Percentiles rank a stretch among this genome's conserved stretches.
Evolutionary conservation across 371 early-diverging fungal species (phyloP).

Genomic region (Coemansia sp.): DNA sequence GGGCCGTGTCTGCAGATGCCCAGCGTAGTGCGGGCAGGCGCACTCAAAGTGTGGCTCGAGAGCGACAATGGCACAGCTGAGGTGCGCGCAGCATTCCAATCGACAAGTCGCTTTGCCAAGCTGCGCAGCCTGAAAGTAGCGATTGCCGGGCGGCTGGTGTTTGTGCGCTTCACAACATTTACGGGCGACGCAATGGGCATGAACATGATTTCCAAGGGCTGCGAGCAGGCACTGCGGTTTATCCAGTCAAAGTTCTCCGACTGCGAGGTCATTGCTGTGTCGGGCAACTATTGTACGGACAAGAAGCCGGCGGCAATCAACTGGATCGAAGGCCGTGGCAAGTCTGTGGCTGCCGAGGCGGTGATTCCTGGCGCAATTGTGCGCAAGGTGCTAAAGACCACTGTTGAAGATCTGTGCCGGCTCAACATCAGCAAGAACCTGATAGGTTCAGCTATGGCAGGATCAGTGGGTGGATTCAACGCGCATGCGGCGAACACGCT

Average conservation of each 20-base stretch:
- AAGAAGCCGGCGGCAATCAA: conserved; percentile 97
- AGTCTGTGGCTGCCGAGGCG: conserved; percentile 89
- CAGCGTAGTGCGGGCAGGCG: conserved; percentile 63
- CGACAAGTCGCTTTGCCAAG: conserved; percentile 87
- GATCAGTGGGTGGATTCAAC: conserved; percentile 92
- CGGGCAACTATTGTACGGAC: conserved; percentile 96
- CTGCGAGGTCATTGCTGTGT: conserved; percentile 80
- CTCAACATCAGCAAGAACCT: conserved; percentile 88
- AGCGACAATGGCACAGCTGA: conserved; percentile 56
- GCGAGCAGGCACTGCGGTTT: conserved; percentile 72
- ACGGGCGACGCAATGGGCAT: conserved; percentile 99
- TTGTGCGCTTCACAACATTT: conserved; percentile 82
- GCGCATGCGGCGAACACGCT: conserved; percentile 95
- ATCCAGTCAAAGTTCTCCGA: conserved; percentile 66
- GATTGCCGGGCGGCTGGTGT: conserved; percentile 80
- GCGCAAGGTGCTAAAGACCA: conserved; percentile 82
- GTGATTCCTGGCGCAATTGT: conserved; percentile 80
- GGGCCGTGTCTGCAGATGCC: conserved; percentile 91
- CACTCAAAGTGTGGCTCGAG: conserved; percentile 76
- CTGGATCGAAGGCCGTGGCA: conserved; percentile 97
- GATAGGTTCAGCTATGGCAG: conserved; percentile 94
- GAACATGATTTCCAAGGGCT: conserved; percentile 99
- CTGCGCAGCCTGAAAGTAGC: conserved; percentile 80
- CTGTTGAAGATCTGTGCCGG: conserved; percentile 73
- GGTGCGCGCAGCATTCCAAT: conserved; percentile 78